phyloP scores from a whole-genome alignment of 2,329 filamentous ascomycete genomes.

The Chrysoporthe deuterocubensis region DNA sequence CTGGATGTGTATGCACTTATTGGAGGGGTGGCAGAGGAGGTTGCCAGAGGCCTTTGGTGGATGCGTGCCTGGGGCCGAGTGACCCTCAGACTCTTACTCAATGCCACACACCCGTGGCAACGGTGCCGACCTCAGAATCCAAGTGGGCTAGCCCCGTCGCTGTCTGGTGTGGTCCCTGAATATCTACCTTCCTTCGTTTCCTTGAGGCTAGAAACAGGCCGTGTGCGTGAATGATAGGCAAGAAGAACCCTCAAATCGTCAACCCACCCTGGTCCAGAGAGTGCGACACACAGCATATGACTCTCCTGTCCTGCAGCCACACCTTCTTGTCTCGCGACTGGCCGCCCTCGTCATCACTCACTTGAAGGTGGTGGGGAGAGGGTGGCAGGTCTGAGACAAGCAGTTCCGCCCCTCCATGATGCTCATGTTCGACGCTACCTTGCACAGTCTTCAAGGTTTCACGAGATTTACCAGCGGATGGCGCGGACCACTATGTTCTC shows the following conservation, averaged over 20 bases:
- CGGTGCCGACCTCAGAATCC: not conserved
- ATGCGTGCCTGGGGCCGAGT: too few species aligned
- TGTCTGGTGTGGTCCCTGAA: not conserved
- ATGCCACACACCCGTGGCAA: conserved; percentile 5
- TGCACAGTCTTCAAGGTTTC: not conserved
- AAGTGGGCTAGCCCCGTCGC: not conserved
- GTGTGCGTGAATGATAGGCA: too few species aligned
- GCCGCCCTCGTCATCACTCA: not conserved
- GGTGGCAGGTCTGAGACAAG: not conserved
- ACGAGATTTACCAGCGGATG: not conserved
- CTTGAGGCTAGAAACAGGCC: not conserved
- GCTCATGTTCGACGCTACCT: not conserved
- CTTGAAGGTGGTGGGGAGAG: not conserved
- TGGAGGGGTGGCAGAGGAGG: too few species aligned
- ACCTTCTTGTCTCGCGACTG: not conserved
- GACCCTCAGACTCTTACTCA: not conserved
- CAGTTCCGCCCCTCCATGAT: not conserved
- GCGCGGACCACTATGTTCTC: too few species aligned
- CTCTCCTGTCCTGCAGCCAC: conserved; percentile 18
- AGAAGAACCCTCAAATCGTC: too few species aligned
- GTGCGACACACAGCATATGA: conserved; percentile 12
- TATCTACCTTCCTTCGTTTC: too few species aligned
- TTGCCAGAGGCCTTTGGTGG: too few species aligned
- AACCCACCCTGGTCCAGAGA: too few species aligned
- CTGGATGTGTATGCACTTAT: too few species aligned